phyloP scores from a whole-genome alignment of 2,329 filamentous ascomycete genomes.

The Fusarium sp. region DNA sequence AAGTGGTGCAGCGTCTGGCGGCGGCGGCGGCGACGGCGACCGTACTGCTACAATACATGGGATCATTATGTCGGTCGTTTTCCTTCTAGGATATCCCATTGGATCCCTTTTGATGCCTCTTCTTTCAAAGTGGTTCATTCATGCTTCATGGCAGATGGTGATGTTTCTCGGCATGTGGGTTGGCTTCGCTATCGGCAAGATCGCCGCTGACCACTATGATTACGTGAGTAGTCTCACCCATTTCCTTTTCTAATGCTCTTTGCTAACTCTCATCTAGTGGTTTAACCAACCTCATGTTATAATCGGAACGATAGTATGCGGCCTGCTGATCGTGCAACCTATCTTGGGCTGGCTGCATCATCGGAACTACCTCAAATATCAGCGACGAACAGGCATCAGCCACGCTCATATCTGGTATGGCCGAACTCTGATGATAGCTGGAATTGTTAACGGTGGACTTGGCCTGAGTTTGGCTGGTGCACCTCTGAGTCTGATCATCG shows the following conservation, averaged over 20 bases:
- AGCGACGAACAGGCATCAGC: constrained; percentile 63
- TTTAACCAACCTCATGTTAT: constrained; percentile 65
- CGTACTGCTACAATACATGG: not conserved
- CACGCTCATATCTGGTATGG: constrained; percentile 73
- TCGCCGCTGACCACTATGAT: not conserved
- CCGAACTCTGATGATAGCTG: constrained; percentile 66
- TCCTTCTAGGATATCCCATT: not conserved
- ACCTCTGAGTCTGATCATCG: not conserved
- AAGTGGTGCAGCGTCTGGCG: not conserved
- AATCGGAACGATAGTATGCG: constrained; percentile 67
- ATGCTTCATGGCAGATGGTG: not conserved
- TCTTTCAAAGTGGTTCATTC: not conserved
- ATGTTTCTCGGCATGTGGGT: not conserved
- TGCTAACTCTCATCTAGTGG: constrained; percentile 55
- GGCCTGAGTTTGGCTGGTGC: constrained; percentile 65
- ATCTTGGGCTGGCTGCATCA: constrained; percentile 70
- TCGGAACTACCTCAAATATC: constrained; percentile 60
- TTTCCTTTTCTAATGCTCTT: accelerated
- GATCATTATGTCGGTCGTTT: not conserved
- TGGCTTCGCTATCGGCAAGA: not conserved
- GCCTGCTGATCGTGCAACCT: constrained; percentile 68
- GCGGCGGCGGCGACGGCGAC: not conserved
- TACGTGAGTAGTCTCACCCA: not conserved
- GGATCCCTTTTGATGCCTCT: not conserved
- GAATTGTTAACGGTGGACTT: constrained; percentile 72